Evolutionary conservation across 2,329 filamentous ascomycete genomes (phyloP), one percentile per base, ranked within the genome.

Genomic region (Xylariaceae sp.): DNA sequence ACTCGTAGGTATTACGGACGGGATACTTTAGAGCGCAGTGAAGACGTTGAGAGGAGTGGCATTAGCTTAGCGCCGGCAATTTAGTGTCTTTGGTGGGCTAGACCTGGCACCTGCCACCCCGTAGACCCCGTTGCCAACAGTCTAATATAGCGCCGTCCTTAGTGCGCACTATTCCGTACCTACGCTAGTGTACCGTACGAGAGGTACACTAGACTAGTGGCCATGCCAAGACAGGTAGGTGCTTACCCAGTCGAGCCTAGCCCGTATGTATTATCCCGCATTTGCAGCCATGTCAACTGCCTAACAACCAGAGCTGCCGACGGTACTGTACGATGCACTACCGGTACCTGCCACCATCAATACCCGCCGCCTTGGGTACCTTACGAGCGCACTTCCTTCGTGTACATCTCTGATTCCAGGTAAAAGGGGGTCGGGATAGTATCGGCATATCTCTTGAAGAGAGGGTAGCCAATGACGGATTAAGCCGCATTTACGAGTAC

Each of bases 1-100:
- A 18, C 17, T 18, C 17, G 23, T 30, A 30, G 23, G 23, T 5
- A 30, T 30, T 30, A 30, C 23, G 23, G 23, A 30, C 23, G 23
- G 23, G 23, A 30, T 30, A 30, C 23, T 15, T 17, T 8, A 48
- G 45, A 30, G 23, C 23, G 45, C 45, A n/a, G 9, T 18, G 47
- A 30, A 49, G 17, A 18, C 47, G 17, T 48, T 30, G 18, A 62
- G 55, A 37, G 52, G 55, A 58, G 57, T 55, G 49, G 50, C 49
- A 60, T n/a, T 18, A 49, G 47, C 23, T 57, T 60, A 62, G 60
- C 55, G 55, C 55, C 60, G 60, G 60, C 58, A 62, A 56, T 52
- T 58, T 39, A 57, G 57, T 37, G 57, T 45, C 51, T 55, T 23
- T 49, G 44, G 7, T 53, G 30, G 60, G 50, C 23, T 51, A 57